phyloP scores from a whole-genome alignment of 371 early-diverging fungal species.

The Entomophthora muscae region DNA sequence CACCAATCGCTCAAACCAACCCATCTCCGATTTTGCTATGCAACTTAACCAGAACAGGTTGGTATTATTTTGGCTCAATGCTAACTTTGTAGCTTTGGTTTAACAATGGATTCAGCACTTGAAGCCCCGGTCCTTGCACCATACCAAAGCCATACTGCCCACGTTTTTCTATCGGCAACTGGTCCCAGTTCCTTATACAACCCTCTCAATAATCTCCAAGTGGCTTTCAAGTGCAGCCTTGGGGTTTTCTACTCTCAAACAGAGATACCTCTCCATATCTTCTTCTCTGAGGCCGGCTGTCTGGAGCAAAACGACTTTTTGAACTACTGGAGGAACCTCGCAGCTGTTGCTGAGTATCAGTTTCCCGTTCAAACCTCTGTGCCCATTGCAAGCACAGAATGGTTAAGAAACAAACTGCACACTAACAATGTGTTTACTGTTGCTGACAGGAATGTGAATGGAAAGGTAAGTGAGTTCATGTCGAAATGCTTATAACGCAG shows the following conservation, averaged over 20 bases:
- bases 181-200: background rate
- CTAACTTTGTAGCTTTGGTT: slow-evolving; percentile 3
- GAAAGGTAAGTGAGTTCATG: background rate
- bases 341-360: background rate
- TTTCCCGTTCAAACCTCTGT: background rate
- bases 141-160: background rate
- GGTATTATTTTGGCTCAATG: background rate
- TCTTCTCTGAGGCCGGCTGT: background rate
- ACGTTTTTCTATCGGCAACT: background rate
- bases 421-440: slow-evolving; percentile 7
- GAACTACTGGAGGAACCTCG: background rate
- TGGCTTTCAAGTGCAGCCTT: slow-evolving; percentile 6
- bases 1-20: background rate
- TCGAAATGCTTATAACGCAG: background rate
- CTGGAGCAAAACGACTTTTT: slow-evolving; percentile 2
- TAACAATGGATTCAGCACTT: background rate
- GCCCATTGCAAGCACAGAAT: background rate
- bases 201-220: background rate
- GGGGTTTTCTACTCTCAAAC: slow-evolving; percentile 5
- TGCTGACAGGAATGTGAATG: slow-evolving; percentile 4
- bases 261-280: background rate
- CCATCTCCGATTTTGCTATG: slow-evolving; percentile 3
- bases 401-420: slow-evolving; percentile 5
- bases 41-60: slow-evolving; percentile 5
- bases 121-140: background rate